Conservation (phyloP, 1,139 yeast genomes). For the Casaregolazyma suthepensis region DNA sequence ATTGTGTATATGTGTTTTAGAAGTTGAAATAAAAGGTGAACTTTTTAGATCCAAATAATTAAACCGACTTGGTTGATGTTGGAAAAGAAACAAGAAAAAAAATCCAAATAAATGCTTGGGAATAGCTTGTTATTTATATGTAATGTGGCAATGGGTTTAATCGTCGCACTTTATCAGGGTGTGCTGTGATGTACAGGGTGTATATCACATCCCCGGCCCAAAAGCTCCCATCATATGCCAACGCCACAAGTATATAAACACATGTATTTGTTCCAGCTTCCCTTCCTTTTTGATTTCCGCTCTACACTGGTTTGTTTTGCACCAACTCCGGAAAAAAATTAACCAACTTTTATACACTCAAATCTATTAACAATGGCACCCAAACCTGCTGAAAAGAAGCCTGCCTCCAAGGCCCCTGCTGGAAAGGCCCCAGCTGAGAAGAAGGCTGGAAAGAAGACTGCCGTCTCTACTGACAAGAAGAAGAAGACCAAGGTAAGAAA, state of each 20-base stretch:
- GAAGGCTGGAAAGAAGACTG: constrained; percentile 94
- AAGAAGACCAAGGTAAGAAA: constrained; percentile 96
- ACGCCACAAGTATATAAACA: constrained; percentile 13
- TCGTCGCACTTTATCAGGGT: constrained; percentile 2
- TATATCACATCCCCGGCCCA: constrained; percentile 13
- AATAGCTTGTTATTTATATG: constrained; percentile 12
- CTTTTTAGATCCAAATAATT: constrained; percentile 22
- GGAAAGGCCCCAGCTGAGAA: constrained; percentile 93
- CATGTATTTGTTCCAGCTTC: constrained; percentile 10
- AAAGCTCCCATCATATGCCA: constrained; percentile 7
- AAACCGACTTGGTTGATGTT: constrained; percentile 17
- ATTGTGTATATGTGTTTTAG: constrained; percentile 40
- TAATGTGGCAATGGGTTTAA: constrained; percentile 9
- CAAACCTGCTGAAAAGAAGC: constrained; percentile 87
- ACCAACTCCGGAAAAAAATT: constrained; percentile 30
- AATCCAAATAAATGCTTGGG: constrained; percentile 11
- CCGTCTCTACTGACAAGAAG: constrained; percentile 71
- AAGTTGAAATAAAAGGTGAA: constrained; percentile 15
- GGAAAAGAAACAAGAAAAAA: constrained; percentile 15
- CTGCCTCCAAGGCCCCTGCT: constrained; percentile 64
- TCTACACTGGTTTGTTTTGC: constrained; percentile 17
- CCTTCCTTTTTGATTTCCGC: constrained; percentile 20
- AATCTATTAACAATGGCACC: constrained; percentile 66
- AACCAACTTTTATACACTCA: constrained; percentile 11
- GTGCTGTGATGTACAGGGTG: constrained; percentile 15